phyloP scores from a whole-genome alignment of 345 rosid species.

The Brassica juncea region DNA sequence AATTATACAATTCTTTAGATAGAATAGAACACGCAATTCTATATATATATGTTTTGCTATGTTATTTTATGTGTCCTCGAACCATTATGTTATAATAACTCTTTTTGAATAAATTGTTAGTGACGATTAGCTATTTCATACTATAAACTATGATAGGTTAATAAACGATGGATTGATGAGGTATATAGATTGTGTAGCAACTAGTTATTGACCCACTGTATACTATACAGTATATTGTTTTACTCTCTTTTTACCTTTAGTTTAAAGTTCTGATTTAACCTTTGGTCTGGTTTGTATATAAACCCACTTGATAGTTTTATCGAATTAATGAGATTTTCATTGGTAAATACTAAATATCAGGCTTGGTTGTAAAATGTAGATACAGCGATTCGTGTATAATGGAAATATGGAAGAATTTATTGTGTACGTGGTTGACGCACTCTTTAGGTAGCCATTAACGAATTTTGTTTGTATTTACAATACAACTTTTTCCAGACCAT shows the following conservation, averaged over 20 bases:
- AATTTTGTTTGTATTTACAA: background rate
- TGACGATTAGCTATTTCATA: slow-evolving; percentile 9
- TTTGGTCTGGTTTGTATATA: background rate
- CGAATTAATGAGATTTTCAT: background rate
- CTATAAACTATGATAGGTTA: background rate
- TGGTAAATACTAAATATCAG: background rate
- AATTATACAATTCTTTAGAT: background rate
- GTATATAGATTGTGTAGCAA: too few relatives aligned
- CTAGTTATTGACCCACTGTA: too few relatives aligned
- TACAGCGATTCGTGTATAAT: background rate
- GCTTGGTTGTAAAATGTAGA: background rate
- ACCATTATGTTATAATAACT: background rate
- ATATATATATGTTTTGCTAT: too few relatives aligned
- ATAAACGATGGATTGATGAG: background rate
- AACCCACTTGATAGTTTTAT: background rate
- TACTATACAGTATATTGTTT: background rate
- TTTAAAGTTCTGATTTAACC: background rate
- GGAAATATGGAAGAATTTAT: background rate
- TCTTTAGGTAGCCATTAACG: slow-evolving; percentile 30
- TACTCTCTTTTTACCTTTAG: background rate
- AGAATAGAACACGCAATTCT: background rate
- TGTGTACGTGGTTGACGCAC: slow-evolving; percentile 29
- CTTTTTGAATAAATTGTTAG: background rate
- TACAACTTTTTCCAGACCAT: slow-evolving; percentile 32
- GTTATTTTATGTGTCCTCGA: background rate